Percentiles rank a stretch among this genome's conserved stretches.
phyloP scores from a whole-genome alignment of 2,329 filamentous ascomycete genomes.

The Dendryphion nanum region DNA sequence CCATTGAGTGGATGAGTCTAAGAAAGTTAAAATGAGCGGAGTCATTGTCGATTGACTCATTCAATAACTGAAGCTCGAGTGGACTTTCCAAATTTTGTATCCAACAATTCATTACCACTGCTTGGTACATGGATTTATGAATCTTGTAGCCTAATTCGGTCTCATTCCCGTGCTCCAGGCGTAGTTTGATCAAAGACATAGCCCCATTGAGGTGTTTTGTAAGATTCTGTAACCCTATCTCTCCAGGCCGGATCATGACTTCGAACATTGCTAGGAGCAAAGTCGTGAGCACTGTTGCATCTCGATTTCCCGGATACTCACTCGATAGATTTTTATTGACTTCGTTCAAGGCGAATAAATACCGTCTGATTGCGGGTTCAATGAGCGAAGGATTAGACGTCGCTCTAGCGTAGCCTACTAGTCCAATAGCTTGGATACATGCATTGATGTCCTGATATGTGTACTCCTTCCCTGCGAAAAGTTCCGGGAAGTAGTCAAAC shows the following conservation, averaged over 20 bases:
- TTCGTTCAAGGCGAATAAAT: conserved; percentile 19
- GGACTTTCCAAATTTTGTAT: conserved; percentile 21
- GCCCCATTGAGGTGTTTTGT: conserved; percentile 27
- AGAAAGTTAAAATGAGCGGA: conserved; percentile 13
- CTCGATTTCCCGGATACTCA: conserved; percentile 10
- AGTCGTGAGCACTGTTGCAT: conserved; percentile 23
- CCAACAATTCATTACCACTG: conserved; percentile 25
- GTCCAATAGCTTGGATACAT: conserved; percentile 22
- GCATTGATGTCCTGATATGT: conserved; percentile 13
- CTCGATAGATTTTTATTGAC: conserved; percentile 20
- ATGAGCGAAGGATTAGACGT: conserved; percentile 14
- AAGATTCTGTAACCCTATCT: conserved; percentile 18
- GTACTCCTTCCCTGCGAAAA: conserved; percentile 16
- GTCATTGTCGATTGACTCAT: conserved; percentile 9
- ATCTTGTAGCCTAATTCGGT: conserved; percentile 13
- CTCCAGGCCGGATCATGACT: conserved; percentile 17
- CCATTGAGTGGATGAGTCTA: conserved; percentile 15
- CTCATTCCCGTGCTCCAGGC: conserved; percentile 11
- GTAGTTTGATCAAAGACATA: conserved; percentile 21
- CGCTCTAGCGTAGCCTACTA: conserved; percentile 22
- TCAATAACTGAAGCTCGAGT: conserved; percentile 12
- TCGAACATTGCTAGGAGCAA: conserved; percentile 29
- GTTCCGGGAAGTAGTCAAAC: conserved; percentile 22
- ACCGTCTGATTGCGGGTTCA: conserved; percentile 15
- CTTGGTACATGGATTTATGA: conserved; percentile 17